phyloP scores from a whole-genome alignment of 1,139 yeast species.

The Taiozyma sp. region DNA sequence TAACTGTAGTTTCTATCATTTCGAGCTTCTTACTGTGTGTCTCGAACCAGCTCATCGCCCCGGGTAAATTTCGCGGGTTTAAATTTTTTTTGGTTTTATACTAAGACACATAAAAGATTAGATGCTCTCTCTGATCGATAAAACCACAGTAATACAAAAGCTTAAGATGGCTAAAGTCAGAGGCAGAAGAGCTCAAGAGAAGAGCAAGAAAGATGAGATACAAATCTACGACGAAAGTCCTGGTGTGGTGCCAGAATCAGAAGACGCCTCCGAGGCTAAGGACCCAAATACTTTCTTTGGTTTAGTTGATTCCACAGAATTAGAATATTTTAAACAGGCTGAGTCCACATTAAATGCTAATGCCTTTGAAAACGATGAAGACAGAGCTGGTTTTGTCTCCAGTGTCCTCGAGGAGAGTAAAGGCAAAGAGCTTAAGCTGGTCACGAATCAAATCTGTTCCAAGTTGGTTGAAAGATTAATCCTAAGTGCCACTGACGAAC shows the following conservation, averaged over 20 bases:
- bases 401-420: constrained; percentile 82
- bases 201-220: constrained; percentile 23
- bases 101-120: not conserved
- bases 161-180: constrained; percentile 39
- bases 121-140: not conserved
- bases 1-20: not conserved
- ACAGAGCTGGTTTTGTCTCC: constrained; percentile 63
- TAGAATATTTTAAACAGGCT: constrained; percentile 89
- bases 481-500: constrained; percentile 58
- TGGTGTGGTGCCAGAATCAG: constrained; percentile 1
- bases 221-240: constrained; percentile 7
- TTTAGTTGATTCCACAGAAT: constrained; percentile 74
- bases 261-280: constrained; percentile 3
- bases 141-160: not conserved
- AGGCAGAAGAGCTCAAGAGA: constrained; percentile 64
- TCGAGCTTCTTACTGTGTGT: not conserved
- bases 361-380: constrained; percentile 74
- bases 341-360: constrained; percentile 81
- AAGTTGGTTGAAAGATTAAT: constrained; percentile 85
- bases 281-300: constrained; percentile 67
- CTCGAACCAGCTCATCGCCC: constrained; percentile 15
- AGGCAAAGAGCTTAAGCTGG: constrained; percentile 89
- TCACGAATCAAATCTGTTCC: constrained; percentile 92
- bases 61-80: not conserved
- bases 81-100: not conserved